These are phyloP conservation scores for Xenosphaeropsis pyriputrescens DNA, from an alignment of 2,329 filamentous ascomycete genomes.

Conservation along the genomic window DNA sequence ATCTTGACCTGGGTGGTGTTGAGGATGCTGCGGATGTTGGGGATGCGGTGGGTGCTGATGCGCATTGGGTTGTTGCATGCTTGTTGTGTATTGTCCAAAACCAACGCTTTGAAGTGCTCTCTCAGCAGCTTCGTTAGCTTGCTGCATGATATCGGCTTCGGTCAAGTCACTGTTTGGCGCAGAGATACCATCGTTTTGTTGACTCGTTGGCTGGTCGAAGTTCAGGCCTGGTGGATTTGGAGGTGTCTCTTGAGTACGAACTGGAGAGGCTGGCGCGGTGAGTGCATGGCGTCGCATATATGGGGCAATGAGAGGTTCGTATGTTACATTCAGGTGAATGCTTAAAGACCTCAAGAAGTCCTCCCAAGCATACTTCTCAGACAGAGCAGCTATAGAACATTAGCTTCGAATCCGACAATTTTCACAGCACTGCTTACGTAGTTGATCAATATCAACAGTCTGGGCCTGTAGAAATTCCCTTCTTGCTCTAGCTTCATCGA, in stretches of 20 bases:
- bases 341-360: slow-evolving; percentile 45
- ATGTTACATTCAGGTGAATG: slow-evolving; percentile 40
- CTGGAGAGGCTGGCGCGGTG: slow-evolving; percentile 7
- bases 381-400: slow-evolving; percentile 23
- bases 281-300: slow-evolving; percentile 22
- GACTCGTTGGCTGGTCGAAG: not conserved
- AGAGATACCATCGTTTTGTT: not conserved
- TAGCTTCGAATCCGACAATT: slow-evolving; percentile 1
- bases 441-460: slow-evolving; percentile 26
- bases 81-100: not conserved
- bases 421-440: slow-evolving; percentile 18
- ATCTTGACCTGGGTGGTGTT: not conserved
- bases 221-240: not conserved
- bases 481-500: slow-evolving; percentile 35
- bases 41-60: too few relatives aligned
- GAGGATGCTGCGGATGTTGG: not conserved
- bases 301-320: slow-evolving; percentile 33
- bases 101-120: slow-evolving; percentile 2
- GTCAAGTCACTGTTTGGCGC: not conserved
- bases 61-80: not conserved
- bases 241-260: not conserved
- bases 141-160: slow-evolving; percentile 1
- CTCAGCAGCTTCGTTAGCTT: slow-evolving; percentile 4
- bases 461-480: slow-evolving; percentile 40
- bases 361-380: slow-evolving; percentile 47